Evolutionary conservation across 768 basidiomycete genomes (phyloP).

Genomic region (Macrolepiota albuminosa): DNA sequence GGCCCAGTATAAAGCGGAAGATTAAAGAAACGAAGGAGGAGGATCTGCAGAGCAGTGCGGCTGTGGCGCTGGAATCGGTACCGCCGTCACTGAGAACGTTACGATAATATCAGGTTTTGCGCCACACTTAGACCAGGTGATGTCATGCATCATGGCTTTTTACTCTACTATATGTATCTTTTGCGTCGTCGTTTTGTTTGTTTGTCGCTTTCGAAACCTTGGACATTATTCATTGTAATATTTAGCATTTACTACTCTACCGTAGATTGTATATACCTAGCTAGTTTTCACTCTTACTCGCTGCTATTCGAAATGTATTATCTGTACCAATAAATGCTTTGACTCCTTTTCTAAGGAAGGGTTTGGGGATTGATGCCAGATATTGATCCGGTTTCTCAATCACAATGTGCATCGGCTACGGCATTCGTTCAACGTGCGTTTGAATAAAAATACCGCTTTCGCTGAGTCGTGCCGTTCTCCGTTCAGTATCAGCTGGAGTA

Average conservation of each 20-base stretch:
- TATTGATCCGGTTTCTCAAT: not conserved
- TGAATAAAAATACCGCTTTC: not conserved
- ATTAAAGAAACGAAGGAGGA: not conserved
- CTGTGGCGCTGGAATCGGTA: slow-evolving; percentile 1
- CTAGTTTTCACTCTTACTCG: not conserved
- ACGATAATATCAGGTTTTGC: slow-evolving; percentile 2
- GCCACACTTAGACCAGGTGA: not conserved
- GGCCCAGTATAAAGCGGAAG: slow-evolving; percentile 61
- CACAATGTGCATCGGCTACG: not conserved
- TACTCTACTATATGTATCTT: not conserved
- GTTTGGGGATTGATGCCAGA: not conserved
- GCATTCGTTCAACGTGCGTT: not conserved
- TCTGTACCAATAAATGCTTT: not conserved
- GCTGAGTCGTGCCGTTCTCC: not conserved
- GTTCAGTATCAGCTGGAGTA: not conserved
- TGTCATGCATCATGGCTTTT: not conserved
- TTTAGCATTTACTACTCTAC: not conserved
- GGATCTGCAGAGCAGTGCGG: not conserved
- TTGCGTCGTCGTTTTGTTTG: not conserved
- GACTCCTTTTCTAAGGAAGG: not conserved
- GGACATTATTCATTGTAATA: not conserved
- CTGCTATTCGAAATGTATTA: not conserved
- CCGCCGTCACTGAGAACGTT: slow-evolving; percentile 9
- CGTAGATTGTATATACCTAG: not conserved
- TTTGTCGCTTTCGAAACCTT: not conserved